Percentiles rank a stretch among this genome's conserved stretches.
phyloP scores from a whole-genome alignment of 352 stramenopile species.

The Globisporangium nagaii region DNA sequence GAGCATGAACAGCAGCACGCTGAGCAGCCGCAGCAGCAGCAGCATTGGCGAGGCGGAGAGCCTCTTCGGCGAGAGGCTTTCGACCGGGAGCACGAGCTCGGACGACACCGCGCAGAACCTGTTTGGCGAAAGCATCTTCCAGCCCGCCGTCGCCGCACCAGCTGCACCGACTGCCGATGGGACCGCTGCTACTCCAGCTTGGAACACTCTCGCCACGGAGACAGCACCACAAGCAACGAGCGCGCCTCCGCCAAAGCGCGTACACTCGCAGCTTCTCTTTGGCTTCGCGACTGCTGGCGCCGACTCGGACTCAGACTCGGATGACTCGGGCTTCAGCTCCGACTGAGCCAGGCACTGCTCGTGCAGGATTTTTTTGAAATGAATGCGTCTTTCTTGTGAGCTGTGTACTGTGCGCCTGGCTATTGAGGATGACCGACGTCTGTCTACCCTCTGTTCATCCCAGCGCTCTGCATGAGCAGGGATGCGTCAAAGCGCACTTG shows the following conservation, averaged over 20 bases:
- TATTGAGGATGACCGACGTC: no score
- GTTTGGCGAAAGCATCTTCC: constrained; percentile 36
- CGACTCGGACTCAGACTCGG: constrained; percentile 49
- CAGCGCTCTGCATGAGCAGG: no score
- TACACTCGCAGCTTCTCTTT: constrained; percentile 43
- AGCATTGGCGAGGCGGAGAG: constrained; percentile 9
- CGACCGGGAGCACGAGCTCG: constrained; percentile 15
- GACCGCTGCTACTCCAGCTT: no score
- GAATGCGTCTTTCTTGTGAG: no score
- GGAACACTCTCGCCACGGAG: background rate
- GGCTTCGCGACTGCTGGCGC: constrained; percentile 43
- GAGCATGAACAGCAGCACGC: background rate
- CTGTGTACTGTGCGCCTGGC: no score
- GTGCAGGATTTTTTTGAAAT: background rate
- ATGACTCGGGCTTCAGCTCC: constrained; percentile 42
- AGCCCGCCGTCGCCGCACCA: background rate
- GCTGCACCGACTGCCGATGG: background rate
- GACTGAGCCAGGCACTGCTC: background rate
- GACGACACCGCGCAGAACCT: constrained; percentile 41
- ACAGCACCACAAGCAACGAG: background rate
- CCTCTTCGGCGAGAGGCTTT: constrained; percentile 17
- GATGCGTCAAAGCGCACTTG: no score
- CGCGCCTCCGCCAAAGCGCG: background rate
- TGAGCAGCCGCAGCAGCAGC: background rate
- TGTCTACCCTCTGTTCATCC: no score